Evolutionary conservation across 805 yeast genomes (phyloP).

Genomic region (Candida nemodendra): DNA sequence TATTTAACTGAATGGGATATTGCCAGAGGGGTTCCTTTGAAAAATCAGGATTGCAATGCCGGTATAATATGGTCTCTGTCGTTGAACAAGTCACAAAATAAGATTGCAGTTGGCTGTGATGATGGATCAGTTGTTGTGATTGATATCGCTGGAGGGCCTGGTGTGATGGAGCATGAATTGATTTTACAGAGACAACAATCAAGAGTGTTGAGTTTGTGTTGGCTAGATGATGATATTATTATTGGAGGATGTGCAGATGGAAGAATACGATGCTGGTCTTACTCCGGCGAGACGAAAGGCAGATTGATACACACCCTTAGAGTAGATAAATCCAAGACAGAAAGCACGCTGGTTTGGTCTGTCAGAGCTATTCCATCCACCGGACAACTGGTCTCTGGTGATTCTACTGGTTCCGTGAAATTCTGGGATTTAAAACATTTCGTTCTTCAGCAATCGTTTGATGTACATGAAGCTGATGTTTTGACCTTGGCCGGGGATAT

Average conservation of each 20-base stretch:
- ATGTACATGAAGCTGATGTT: constrained; percentile 89
- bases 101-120: constrained; percentile 89
- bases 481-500: constrained; percentile 65
- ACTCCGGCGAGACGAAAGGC: constrained; percentile 45
- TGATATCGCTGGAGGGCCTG: constrained; percentile 85
- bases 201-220: constrained; percentile 74
- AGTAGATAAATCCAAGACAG: constrained; percentile 84
- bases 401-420: constrained; percentile 91
- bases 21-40: constrained; percentile 64
- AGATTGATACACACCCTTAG: constrained; percentile 81
- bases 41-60: constrained; percentile 84
- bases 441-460: constrained; percentile 76
- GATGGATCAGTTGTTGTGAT: constrained; percentile 86
- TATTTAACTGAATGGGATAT: constrained; percentile 91
- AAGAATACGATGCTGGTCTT: constrained; percentile 78
- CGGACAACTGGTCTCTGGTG: constrained; percentile 88
- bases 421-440: constrained; percentile 85
- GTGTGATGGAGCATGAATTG: constrained; percentile 70
- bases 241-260: constrained; percentile 98
- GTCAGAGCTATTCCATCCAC: constrained; percentile 60
- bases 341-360: constrained; percentile 90
- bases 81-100: constrained; percentile 56
- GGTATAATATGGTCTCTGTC: constrained; percentile 92
- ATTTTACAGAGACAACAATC: constrained; percentile 82
- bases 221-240: constrained; percentile 64